Evolutionary conservation across 192 early-diverging fungal species (phyloP), one percentile per base, ranked within the genome.

Genomic region (Backusella morwellensis): DNA sequence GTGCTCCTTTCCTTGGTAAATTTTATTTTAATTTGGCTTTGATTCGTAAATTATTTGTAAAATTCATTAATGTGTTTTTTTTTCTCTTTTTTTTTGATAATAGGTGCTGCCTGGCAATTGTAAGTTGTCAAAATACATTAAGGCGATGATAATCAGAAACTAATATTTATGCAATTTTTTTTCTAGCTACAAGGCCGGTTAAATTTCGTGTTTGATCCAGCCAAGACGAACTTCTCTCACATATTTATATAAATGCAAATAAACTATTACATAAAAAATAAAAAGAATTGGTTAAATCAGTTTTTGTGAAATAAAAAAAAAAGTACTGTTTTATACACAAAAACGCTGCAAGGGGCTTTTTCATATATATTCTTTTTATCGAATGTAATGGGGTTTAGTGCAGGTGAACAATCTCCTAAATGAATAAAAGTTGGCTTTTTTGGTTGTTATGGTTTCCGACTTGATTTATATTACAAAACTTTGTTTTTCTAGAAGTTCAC

Each of bases 1-100:
- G 82, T 74, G 78, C 83, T 72, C 88, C 88, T 77, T 90, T 90
- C 82, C 19, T 90, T 75, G 85, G 82, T 83, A 83, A 21, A 17
- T 21, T 15, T n/a, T 66, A 8, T 52, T 41, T 68, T 35, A 29
- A 19, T 3, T 38, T 34, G 2, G 36, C 68, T 2, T 29, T 47
- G 14, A 19, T 38, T 66, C 8, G 7, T 21, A 59, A 23, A 59
- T 44, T 17, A 44, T n/a, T 19, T 6, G 1, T 6, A 17, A 50
- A n/a, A 67, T 42, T 44, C 1, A 34, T 3, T 21, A 67, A 52
- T 11, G 29, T 80, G 36, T 38, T 34, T 73, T 12, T 6, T 59
- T 17, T 41, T 35, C 1, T 8, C 40, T 40, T 32, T 32, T 3
- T 32, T 32, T 38, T 29, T 75, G 12, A 47, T 36, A 40, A 69